Percentiles rank a stretch among this genome's conserved stretches.
These are phyloP conservation scores for Pneumocystis carinii DNA, from an alignment of 1,139 yeast species.

Conservation along the genomic window DNA sequence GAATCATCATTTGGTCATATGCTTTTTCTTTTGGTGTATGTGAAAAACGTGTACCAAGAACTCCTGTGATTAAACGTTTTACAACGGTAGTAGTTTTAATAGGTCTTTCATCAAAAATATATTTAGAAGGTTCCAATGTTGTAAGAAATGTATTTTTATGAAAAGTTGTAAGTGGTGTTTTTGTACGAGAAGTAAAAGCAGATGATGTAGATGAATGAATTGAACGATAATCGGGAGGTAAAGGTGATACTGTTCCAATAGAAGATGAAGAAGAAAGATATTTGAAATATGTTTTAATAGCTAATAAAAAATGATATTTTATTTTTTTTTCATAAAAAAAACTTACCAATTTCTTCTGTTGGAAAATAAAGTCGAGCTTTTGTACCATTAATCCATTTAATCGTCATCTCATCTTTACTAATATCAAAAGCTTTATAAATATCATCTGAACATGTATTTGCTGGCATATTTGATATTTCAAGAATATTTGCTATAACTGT, in stretches of 20 bases:
- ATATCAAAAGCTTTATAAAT: conserved; percentile 7
- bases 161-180: not conserved
- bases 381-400: conserved; percentile 5
- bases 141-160: not conserved
- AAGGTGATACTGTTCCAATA: conserved; percentile 8
- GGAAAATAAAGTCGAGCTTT: conserved; percentile 6
- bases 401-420: conserved; percentile 3
- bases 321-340: not conserved
- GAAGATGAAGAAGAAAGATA: conserved; percentile 9
- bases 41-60: not conserved
- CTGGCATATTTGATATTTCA: not conserved
- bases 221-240: not conserved
- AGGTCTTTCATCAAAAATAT: not conserved
- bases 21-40: not conserved
- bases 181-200: not conserved
- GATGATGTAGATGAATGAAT: not conserved
- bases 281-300: conserved; percentile 8
- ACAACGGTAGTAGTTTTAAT: not conserved
- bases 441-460: not conserved
- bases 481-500: not conserved
- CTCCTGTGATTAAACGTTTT: not conserved
- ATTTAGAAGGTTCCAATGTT: not conserved
- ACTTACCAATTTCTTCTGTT: not conserved
- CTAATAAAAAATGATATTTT: not conserved
- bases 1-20: not conserved